Evolutionary conservation across 2,329 filamentous ascomycete genomes (phyloP), one percentile per base, ranked within the genome.

Genomic region (Fusarium verticillioides): DNA sequence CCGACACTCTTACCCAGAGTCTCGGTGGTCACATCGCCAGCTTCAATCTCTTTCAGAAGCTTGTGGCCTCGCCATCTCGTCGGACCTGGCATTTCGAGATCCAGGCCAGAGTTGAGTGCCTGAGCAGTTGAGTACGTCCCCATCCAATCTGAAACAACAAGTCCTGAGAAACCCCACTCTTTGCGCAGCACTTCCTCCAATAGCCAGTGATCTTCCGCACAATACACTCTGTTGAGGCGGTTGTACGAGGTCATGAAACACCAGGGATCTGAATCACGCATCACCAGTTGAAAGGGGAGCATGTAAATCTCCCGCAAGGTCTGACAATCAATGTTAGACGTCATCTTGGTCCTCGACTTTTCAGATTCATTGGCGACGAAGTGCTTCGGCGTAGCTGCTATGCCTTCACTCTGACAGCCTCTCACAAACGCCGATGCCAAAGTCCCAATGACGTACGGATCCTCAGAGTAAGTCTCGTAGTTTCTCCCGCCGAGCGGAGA

Each of bases 161-260:
- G 16, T 0, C 63, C 63, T 0, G 21, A 4, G 18, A 66, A 66
- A 0, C 60, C 43, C 63, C 63, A 66, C 59, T 66, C 50, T 1
- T 66, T 28, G 2, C 60, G 50, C 2, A 66, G 32, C 0, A 66
- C 21, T 0, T 66, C n/a, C 3, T 59, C 49, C 2, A 65, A 4
- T 7, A 66, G 7, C 43, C 50, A 64, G 28, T 30, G 13, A 2
- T 13, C 26, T 7, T 66, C 63, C 1, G 63, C 63, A 0, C 60
- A 65, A 4, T 66, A 66, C 4, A 39, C 60, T 3, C 16, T 5
- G n/a, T 66, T 66, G 0, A 66, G 42, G 3, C 63, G 63, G 1
- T 66, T 66, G 5, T 66, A 66, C 0, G 62, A 65, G 2, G 63
- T 66, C 63, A 66, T 66, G 37, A 66, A 58, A 10, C 63, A 66